Evolutionary conservation across 495 filamentous ascomycete genomes (phyloP).

Genomic region (Pseudoneurospora amorphoporcata): DNA sequence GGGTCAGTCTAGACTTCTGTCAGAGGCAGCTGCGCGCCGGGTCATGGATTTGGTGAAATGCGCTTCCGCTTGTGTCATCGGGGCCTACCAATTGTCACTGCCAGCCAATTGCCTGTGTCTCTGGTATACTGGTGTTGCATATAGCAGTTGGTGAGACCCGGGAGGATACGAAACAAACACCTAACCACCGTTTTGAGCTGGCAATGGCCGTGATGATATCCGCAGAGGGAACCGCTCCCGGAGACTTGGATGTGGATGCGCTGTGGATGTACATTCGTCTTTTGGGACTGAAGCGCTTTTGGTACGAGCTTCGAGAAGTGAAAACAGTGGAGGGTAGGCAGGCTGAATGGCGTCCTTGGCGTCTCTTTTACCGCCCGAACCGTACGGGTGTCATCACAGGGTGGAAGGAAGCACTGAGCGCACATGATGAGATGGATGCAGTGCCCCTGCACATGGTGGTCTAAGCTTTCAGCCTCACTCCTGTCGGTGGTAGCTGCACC

Average conservation of each 20-base stretch:
- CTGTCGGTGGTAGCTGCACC: neutral
- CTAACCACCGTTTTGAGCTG: neutral
- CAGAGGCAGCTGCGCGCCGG: neutral
- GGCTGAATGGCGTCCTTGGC: neutral
- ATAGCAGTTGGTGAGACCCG: neutral
- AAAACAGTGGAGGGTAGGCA: neutral
- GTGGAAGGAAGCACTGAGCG: neutral
- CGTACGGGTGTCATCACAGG: neutral
- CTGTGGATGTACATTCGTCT: neutral
- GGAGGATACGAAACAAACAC: neutral
- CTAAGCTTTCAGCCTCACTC: neutral
- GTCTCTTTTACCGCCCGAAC: neutral
- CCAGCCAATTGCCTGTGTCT: neutral
- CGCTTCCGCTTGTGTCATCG: neutral
- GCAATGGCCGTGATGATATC: neutral
- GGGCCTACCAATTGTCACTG: neutral
- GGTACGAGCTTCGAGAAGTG: neutral
- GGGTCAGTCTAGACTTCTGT: neutral
- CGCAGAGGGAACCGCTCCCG: neutral
- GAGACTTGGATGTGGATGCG: neutral
- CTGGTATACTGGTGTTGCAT: neutral
- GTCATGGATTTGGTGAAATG: neutral
- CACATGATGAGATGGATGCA: neutral
- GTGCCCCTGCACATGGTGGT: neutral
- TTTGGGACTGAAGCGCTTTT: neutral